A percentile compares a stretch with the other conserved stretches of the same genome.
These are phyloP conservation scores for Plantago elongata DNA, from an alignment of 257 asterid species.

Conservation along the genomic window DNA sequence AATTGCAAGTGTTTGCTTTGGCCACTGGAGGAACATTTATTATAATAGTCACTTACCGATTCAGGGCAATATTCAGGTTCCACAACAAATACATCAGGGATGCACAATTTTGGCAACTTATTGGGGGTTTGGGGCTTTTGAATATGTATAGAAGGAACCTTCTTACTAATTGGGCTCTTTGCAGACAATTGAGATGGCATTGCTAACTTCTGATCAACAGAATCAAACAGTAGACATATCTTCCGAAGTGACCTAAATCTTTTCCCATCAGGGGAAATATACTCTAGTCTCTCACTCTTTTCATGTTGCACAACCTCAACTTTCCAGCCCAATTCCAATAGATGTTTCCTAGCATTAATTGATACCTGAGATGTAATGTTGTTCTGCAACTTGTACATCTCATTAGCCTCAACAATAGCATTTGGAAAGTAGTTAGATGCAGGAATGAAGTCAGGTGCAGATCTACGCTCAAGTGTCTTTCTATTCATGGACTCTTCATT, in stretches of 20 bases:
- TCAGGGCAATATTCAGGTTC: slow-evolving; percentile 51
- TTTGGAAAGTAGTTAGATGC: slow-evolving; percentile 41
- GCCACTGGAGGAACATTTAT: neutral
- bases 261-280: slow-evolving; percentile 42
- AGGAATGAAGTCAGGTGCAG: slow-evolving; percentile 30
- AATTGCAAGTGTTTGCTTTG: neutral
- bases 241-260: slow-evolving; percentile 30
- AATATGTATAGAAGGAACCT: slow-evolving; percentile 5
- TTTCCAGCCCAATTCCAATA: slow-evolving; percentile 60
- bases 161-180: slow-evolving; percentile 12
- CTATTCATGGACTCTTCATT: slow-evolving; percentile 11
- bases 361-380: neutral
- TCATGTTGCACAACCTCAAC: slow-evolving; percentile 24
- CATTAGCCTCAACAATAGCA: slow-evolving; percentile 31
- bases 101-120: slow-evolving; percentile 20
- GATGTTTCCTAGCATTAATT: slow-evolving; percentile 40
- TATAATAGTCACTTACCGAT: slow-evolving; percentile 41
- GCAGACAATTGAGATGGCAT: neutral
- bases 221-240: slow-evolving; percentile 3
- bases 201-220: slow-evolving; percentile 21
- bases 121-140: slow-evolving; percentile 27
- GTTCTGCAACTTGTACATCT: slow-evolving; percentile 3
- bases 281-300: slow-evolving; percentile 24
- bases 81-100: slow-evolving; percentile 6
- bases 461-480: slow-evolving; percentile 27